These are phyloP conservation scores for Scytalidium sp. DNA, from an alignment of 2,329 filamentous ascomycete genomes.

Conservation along the genomic window DNA sequence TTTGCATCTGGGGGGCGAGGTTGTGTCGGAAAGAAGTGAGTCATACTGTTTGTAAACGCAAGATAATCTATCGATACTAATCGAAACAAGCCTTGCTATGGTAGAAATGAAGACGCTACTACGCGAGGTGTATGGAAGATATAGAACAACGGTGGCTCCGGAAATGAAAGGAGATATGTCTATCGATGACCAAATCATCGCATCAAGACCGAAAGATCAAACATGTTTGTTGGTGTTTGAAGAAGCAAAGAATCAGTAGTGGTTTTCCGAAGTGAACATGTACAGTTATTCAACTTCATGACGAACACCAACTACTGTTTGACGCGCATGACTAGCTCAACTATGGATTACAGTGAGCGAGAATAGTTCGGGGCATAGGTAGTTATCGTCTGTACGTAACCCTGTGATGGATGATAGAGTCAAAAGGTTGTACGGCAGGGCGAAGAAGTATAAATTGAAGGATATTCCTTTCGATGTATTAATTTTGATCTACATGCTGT, in stretches of 20 bases:
- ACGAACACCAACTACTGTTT: no score
- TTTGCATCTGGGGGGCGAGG: constrained; percentile 64
- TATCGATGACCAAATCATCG: constrained; percentile 67
- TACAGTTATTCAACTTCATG: no score
- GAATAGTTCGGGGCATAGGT: no score
- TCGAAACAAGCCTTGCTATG: constrained; percentile 49
- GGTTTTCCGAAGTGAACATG: neutral
- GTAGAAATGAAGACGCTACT: constrained; percentile 67
- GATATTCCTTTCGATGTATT: no score
- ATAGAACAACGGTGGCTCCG: constrained; percentile 46
- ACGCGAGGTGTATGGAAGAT: constrained; percentile 58
- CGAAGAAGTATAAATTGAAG: no score
- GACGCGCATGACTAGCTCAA: no score
- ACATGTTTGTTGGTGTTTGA: constrained; percentile 47
- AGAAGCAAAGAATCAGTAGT: neutral
- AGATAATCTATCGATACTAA: neutral
- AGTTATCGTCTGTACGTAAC: no score
- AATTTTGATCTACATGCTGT: no score
- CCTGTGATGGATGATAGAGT: no score
- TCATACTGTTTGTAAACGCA: constrained; percentile 16
- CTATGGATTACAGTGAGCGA: no score
- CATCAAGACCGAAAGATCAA: constrained; percentile 58
- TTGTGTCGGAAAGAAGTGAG: constrained; percentile 66
- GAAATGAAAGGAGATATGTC: constrained; percentile 58
- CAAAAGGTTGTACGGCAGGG: no score